Base-by-base conservation (phyloP, 108 stramenopile species). In the Nannochloropsis salina region DNA sequence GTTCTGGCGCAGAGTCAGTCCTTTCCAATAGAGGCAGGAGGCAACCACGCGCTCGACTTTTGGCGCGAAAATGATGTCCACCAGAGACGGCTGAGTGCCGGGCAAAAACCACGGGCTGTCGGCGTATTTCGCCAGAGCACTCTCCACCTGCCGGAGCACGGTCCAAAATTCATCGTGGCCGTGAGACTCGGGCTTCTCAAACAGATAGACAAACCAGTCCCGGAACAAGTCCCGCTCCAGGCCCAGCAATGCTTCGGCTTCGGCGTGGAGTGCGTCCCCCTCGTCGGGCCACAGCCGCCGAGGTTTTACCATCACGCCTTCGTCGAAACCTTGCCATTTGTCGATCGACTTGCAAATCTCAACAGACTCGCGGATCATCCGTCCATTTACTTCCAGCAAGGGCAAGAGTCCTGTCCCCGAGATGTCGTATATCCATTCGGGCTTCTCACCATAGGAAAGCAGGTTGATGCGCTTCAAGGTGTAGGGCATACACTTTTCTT, bases 371-470 rank as follows among this genome's bases (percentile, higher is more conserved):
- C 61, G 61, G 1, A 74, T 15, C 4, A 74, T 74, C 20, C 61
- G 61, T 8, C 61, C 61, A 4, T n/a, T n/a, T 74, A 74, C 61
- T 74, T 74, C 61, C 15, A 74, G 61, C 15, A 74, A 15, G 6
- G 61, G 61, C 61, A 74, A n/a, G 15, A 74, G n/a, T n/a, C 61
- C 61, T n/a, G 61, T 74, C 61, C 61, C 61, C 2, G 61, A 74
- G 61, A 74, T n/a, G 61, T 74, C 61, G 61, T 74, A 74, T 74
- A 74, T n/a, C 61, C 61, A 74, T n/a, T 74, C 61, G 61, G 61
- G 61, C 61, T 74, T 74, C 61, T 74, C 61, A 74, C 61, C 61
- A n/a, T 74, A 74, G 20, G 61, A 74, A 15, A 74, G n/a, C 61
- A 74, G 61, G 3, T 74, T 74, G n/a, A 74, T 74, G 61, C 61